phyloP scores from a whole-genome alignment of 139 green algal genomes.

The Monoraphidium neglectum region DNA sequence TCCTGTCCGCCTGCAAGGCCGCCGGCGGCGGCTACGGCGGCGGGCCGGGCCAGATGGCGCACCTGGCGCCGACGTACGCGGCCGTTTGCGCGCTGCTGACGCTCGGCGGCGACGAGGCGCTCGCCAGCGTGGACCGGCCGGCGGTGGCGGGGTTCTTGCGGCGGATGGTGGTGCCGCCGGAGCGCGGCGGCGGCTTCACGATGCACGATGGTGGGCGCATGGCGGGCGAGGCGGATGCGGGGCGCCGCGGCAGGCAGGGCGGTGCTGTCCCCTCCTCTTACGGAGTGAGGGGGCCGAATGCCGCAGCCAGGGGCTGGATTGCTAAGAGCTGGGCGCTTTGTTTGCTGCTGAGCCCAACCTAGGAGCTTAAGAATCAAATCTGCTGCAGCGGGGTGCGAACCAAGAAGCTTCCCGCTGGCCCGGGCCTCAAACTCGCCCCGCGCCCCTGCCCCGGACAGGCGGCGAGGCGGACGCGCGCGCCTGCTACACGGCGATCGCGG shows the following conservation, averaged over 20 bases:
- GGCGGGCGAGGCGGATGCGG: not conserved
- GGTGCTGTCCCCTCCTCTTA: too few species aligned
- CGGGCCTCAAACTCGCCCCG: too few species aligned
- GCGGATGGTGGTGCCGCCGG: conserved; percentile 67
- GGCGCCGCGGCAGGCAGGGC: not conserved
- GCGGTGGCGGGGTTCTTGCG: conserved; percentile 70
- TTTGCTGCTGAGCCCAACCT: not conserved
- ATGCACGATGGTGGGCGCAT: conserved; percentile 78
- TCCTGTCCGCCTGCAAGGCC: conserved; percentile 77
- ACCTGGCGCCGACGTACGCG: conserved; percentile 96
- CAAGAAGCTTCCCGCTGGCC: too few species aligned
- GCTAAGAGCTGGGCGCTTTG: not conserved
- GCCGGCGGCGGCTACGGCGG: conserved; percentile 86
- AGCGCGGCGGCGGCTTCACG: conserved; percentile 79
- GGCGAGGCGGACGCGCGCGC: conserved; percentile 93
- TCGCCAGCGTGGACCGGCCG: conserved; percentile 56
- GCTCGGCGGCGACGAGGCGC: conserved; percentile 72
- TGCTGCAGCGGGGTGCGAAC: too few species aligned
- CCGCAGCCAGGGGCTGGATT: too few species aligned
- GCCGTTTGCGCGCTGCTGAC: conserved; percentile 83
- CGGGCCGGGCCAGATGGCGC: conserved; percentile 87
- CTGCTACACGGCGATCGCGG: conserved; percentile 91
- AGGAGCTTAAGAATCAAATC: too few species aligned
- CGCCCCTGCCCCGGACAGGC: conserved; percentile 47
- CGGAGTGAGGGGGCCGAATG: too few species aligned